Conservation (phyloP, 2,329 filamentous ascomycete genomes). For the Pseudogymnoascus sp. region DNA sequence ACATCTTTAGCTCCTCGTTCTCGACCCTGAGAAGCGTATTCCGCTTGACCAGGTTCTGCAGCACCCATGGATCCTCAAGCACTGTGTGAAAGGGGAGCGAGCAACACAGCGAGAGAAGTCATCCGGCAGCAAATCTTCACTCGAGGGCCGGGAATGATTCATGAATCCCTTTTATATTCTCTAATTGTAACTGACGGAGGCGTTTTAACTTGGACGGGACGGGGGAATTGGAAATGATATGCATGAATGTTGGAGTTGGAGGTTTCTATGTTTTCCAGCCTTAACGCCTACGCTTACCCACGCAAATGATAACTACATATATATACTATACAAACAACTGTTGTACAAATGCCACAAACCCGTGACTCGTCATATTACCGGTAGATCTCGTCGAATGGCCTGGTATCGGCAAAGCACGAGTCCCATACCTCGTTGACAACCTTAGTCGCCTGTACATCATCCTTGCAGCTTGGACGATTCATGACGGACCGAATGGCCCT, state of each 20-base stretch:
- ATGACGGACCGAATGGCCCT: constrained; percentile 74
- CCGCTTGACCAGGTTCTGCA: constrained; percentile 78
- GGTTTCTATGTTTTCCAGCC: constrained; percentile 23
- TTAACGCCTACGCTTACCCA: constrained; percentile 27
- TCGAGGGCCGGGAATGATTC: constrained; percentile 22
- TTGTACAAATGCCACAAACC: background rate
- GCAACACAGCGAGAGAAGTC: constrained; percentile 28
- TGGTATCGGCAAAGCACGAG: constrained; percentile 87
- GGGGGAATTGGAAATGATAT: constrained; percentile 13
- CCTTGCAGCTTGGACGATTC: constrained; percentile 70
- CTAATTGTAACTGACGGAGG: constrained; percentile 19
- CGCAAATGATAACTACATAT: constrained; percentile 9
- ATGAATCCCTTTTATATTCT: constrained; percentile 17
- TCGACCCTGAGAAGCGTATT: constrained; percentile 90
- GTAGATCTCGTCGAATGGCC: constrained; percentile 96
- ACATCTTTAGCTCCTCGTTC: constrained; percentile 62
- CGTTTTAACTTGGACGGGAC: constrained; percentile 19
- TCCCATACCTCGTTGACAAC: constrained; percentile 98
- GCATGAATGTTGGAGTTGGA: constrained; percentile 25
- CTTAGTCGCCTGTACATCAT: constrained; percentile 76
- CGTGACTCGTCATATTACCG: constrained; percentile 41
- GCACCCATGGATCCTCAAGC: constrained; percentile 96
- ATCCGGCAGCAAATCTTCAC: constrained; percentile 25
- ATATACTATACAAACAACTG: constrained; percentile 9
- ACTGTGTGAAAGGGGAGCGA: constrained; percentile 53